Base-by-base conservation (phyloP, 495 filamentous ascomycete genomes). In the Penicillium diatomitis region DNA sequence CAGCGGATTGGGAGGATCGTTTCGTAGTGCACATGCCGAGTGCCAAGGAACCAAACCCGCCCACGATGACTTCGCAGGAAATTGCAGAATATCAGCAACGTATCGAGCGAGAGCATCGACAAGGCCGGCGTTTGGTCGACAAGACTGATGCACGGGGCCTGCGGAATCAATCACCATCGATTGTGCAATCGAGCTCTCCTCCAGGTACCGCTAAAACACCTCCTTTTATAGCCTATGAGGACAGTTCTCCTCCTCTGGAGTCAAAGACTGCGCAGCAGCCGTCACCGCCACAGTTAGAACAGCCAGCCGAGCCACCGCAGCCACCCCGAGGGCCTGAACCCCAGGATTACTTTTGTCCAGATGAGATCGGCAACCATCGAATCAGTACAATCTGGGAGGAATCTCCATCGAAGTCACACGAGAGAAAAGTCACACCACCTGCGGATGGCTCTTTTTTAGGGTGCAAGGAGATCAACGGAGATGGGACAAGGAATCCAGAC, bases 11-110 rank as follows among this genome's bases (percentile, higher is more conserved):
- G 69, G 67, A 68, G 36, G 71, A 75, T 46, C 59, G 63, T 57
- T 74, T 73, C 44, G 70, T 74, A 37, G 66, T 74, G 9, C 55
- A 75, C 28, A 76, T 74, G 69, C 72, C 69, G 1, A 66, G 66
- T 32, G 70, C 72, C 1, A 67, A 65, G 38, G 66, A 74, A 0
- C 70, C 72, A 2, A 73, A 71, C 41, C 72, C 71, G 3, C 63
- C 67, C 3, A 62, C 53, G 1, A 67, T 74, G 63, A 68, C 66
- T 6, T 57, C 56, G 0, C 59, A 66, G 31, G 63, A 75, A 48
- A 73, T 74, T 8, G 42, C 56, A 4, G 52, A 71, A 5, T 76
- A 69, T 43, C 72, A 74, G 32, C 58, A 62, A 33, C 67, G 57
- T 27, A 67, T 73, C 10, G 67, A 69, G 31, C 56, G 49, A 32